A percentile compares a stretch with the other conserved stretches of the same genome.
Evolutionary conservation across 2,329 filamentous ascomycete species (phyloP).

Genomic region (Aspergillus sclerotialis): DNA sequence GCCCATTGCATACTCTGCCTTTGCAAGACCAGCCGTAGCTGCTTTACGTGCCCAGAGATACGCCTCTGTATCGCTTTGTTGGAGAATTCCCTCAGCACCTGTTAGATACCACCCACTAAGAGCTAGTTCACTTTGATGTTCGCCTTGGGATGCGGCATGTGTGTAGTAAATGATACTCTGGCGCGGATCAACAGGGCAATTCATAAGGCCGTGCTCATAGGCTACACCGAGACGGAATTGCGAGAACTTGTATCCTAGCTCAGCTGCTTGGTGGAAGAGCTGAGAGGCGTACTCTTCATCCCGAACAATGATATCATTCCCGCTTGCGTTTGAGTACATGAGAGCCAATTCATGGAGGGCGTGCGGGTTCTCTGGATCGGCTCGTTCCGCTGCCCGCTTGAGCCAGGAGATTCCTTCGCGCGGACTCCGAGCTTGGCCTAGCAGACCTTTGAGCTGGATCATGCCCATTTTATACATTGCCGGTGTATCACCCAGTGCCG

Average conservation of each 20-base stretch:
- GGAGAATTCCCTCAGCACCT: constrained; percentile 75
- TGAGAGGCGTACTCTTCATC: constrained; percentile 77
- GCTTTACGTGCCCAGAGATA: constrained; percentile 97
- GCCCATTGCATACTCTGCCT: constrained; percentile 97
- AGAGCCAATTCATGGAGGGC: constrained; percentile 79
- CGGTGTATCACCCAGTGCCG: constrained; percentile 79
- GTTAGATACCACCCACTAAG: constrained; percentile 93
- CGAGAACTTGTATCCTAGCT: constrained; percentile 89
- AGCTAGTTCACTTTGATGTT: constrained; percentile 85
- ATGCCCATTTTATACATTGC: constrained; percentile 99
- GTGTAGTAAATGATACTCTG: constrained; percentile 92
- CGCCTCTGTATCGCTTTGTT: constrained; percentile 90
- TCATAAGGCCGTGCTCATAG: constrained; percentile 82
- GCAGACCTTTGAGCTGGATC: constrained; percentile 84
- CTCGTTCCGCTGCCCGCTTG: constrained; percentile 82
- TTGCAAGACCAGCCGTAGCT: constrained; percentile 76
- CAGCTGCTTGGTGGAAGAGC: constrained; percentile 77
- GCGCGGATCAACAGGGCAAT: constrained; percentile 73
- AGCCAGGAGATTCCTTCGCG: constrained; percentile 87
- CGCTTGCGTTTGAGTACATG: constrained; percentile 50
- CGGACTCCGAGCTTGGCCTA: constrained; percentile 78
- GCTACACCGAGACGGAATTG: constrained; percentile 84
- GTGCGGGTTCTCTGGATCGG: constrained; percentile 86
- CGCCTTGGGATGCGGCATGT: constrained; percentile 80
- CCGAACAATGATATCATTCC: constrained; percentile 65